phyloP scores from a whole-genome alignment of 768 basidiomycete genomes.

The Galerina marginata region DNA sequence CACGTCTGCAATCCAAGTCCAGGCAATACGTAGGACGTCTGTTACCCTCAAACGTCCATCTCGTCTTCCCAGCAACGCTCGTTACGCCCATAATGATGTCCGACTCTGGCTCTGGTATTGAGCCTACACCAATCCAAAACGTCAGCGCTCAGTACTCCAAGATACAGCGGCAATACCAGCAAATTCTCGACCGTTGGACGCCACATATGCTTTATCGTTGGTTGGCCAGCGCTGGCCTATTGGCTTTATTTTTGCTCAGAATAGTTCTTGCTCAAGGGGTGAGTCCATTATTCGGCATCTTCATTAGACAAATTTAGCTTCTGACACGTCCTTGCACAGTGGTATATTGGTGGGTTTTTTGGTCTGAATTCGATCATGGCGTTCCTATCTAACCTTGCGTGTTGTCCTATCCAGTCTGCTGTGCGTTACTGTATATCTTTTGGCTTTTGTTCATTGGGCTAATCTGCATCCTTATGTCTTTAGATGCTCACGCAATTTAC shows the following conservation, averaged over 20 bases:
- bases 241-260: conserved; percentile 80
- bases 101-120: conserved; percentile 49
- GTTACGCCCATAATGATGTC: conserved; percentile 54
- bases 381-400: background rate
- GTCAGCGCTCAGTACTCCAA: conserved; percentile 53
- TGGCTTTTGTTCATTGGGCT: background rate
- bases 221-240: conserved; percentile 74
- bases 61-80: conserved; percentile 13
- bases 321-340: conserved; percentile 49
- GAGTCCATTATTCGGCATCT: conserved; percentile 38
- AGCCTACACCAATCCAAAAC: conserved; percentile 54
- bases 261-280: conserved; percentile 92
- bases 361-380: background rate
- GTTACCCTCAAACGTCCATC: conserved; percentile 14
- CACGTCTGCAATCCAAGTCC: conserved; percentile 22
- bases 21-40: conserved; percentile 18
- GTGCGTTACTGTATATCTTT: conserved; percentile 46
- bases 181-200: conserved; percentile 89
- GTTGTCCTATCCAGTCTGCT: conserved; percentile 56
- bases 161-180: conserved; percentile 81
- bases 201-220: conserved; percentile 91
- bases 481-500: conserved; percentile 93
- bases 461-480: background rate
- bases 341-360: conserved; percentile 84
- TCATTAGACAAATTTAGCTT: conserved; percentile 9